Conservation (phyloP, 768 basidiomycete species). For the Exsudoporus frostii region DNA sequence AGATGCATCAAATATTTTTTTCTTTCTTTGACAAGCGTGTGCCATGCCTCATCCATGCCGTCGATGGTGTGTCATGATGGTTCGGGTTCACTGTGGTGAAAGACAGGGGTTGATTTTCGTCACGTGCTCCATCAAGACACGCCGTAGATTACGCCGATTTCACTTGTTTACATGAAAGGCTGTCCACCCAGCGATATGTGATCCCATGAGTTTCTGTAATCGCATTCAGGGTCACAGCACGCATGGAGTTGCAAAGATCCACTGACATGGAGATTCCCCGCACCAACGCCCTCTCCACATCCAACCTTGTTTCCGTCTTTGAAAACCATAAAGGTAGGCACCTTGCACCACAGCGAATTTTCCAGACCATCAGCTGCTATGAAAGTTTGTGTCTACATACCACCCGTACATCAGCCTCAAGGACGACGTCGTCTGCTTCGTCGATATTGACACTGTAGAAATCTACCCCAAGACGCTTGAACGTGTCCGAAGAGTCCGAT, state of each 20-base stretch:
- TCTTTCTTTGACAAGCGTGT: background rate
- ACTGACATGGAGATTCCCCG: conserved; percentile 25
- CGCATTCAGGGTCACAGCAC: background rate
- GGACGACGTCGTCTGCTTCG: conserved; percentile 45
- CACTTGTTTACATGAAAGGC: background rate
- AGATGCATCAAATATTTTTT: background rate
- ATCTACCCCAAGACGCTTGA: conserved; percentile 36
- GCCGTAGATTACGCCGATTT: background rate
- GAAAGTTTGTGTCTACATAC: conserved; percentile 36
- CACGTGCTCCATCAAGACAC: conserved; percentile 4
- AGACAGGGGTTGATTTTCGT: conserved; percentile 16
- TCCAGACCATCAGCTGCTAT: background rate
- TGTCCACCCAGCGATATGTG: conserved; percentile 12
- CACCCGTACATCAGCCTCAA: conserved; percentile 60
- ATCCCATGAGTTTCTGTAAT: conserved; percentile 21
- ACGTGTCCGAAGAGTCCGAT: conserved; percentile 19
- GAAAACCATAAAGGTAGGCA: conserved; percentile 30
- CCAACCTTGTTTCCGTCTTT: conserved; percentile 30
- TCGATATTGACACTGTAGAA: conserved; percentile 81
- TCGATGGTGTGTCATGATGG: background rate
- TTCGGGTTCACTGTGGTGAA: too few species aligned
- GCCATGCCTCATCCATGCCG: background rate
- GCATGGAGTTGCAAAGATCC: conserved; percentile 6
- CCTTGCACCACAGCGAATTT: conserved; percentile 1
- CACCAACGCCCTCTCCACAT: conserved; percentile 24